Evolutionary conservation across 805 yeast species (phyloP).

Genomic region (Candida wancherniae): DNA sequence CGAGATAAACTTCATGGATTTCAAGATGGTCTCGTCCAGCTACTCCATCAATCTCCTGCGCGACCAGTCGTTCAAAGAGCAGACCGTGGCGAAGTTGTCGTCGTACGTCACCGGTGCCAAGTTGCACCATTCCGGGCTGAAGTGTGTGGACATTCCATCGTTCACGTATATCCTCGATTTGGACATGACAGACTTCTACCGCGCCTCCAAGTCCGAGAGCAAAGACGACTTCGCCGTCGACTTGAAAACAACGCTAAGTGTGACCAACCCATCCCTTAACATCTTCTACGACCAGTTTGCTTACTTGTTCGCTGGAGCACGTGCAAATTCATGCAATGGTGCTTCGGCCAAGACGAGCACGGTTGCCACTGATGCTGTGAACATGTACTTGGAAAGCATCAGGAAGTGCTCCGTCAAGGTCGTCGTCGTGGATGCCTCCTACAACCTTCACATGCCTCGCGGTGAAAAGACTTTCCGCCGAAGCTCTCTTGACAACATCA

Average conservation of each 20-base stretch:
- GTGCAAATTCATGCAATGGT: neutral
- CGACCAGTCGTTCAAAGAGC: constrained; percentile 12
- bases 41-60: constrained; percentile 10
- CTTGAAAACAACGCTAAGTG: constrained; percentile 17
- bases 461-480: constrained; percentile 15
- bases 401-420: constrained; percentile 18
- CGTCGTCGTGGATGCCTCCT: constrained; percentile 27
- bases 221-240: constrained; percentile 12
- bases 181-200: constrained; percentile 21
- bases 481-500: constrained; percentile 24
- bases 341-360: too few species aligned
- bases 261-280: constrained; percentile 34
- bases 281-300: constrained; percentile 37
- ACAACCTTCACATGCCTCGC: constrained; percentile 29
- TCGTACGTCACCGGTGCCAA: constrained; percentile 27
- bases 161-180: constrained; percentile 22
- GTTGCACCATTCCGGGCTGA: constrained; percentile 25
- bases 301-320: constrained; percentile 7
- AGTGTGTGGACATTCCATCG: constrained; percentile 34
- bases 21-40: constrained; percentile 12
- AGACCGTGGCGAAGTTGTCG: constrained; percentile 11
- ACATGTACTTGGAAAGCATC: constrained; percentile 1
- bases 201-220: constrained; percentile 12
- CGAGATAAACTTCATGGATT: constrained; percentile 8
- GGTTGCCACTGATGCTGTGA: neutral